Conservation (phyloP, 2,329 filamentous ascomycete genomes). For the Epichloe aotearoae region DNA sequence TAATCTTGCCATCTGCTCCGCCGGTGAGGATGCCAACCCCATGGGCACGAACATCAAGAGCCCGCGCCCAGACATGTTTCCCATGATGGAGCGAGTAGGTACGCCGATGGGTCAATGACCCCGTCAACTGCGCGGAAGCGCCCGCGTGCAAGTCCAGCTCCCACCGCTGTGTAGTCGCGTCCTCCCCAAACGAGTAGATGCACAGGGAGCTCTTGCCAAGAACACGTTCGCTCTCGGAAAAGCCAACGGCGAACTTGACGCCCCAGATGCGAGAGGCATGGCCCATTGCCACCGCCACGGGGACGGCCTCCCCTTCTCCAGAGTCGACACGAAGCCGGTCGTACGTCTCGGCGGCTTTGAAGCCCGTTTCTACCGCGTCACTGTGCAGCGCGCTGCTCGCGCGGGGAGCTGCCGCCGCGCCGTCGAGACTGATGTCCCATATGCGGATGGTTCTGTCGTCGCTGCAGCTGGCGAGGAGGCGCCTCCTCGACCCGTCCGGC, state of each 20-base stretch:
- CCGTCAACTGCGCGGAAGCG: constrained; percentile 1
- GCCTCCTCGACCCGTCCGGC: constrained; percentile 25
- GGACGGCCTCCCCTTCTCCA: constrained; percentile 17
- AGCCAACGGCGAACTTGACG: constrained; percentile 47
- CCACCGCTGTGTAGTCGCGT: constrained; percentile 68
- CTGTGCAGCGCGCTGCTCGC: neutral
- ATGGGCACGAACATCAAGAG: constrained; percentile 21
- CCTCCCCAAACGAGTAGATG: constrained; percentile 73
- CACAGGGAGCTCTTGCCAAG: constrained; percentile 7
- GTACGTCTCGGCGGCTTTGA: constrained; percentile 26
- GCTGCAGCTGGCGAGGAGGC: constrained; percentile 81
- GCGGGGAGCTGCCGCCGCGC: neutral
- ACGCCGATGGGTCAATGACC: constrained; percentile 35
- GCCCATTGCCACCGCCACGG: constrained; percentile 59
- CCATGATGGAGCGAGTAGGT: constrained; percentile 58
- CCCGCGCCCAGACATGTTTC: constrained; percentile 82
- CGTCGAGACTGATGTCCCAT: constrained; percentile 62
- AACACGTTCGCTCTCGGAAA: neutral
- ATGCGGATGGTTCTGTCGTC: constrained; percentile 83
- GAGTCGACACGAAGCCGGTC: constrained; percentile 11
- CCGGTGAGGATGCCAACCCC: constrained; percentile 51
- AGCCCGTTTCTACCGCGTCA: constrained; percentile 41
- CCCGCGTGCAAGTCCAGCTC: constrained; percentile 8
- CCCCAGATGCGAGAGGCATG: constrained; percentile 86
- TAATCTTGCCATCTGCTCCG: constrained; percentile 67